Evolutionary conservation across 805 yeast species (phyloP).

Genomic region (Metschnikowia lochheadii): DNA sequence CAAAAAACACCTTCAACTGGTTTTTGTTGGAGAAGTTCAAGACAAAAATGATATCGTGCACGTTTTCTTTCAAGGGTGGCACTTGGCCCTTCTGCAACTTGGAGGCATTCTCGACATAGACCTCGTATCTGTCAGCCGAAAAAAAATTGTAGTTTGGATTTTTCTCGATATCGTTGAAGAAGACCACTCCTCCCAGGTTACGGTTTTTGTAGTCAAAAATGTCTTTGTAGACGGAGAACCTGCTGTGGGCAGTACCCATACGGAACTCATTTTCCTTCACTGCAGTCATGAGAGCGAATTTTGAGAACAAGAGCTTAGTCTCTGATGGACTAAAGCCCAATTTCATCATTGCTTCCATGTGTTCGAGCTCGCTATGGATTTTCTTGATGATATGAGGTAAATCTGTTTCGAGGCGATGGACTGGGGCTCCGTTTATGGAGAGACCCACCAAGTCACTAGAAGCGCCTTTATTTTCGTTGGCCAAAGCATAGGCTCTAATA

Average conservation of each 20-base stretch:
- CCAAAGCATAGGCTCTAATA: constrained; percentile 19
- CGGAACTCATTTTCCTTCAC: constrained; percentile 35
- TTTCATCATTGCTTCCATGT: constrained; percentile 21
- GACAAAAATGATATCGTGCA: constrained; percentile 69
- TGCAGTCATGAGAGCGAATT: constrained; percentile 39
- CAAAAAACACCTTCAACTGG: constrained; percentile 48
- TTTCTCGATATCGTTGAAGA: constrained; percentile 70
- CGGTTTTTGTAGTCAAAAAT: constrained; percentile 15
- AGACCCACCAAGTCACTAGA: constrained; percentile 45
- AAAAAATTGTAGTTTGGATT: constrained; percentile 53
- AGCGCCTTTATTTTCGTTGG: constrained; percentile 36
- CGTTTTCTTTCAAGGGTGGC: constrained; percentile 68
- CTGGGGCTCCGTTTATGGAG: constrained; percentile 66
- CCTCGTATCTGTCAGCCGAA: constrained; percentile 38
- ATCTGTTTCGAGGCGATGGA: constrained; percentile 44
- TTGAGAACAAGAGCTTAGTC: constrained; percentile 30
- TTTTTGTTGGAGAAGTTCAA: constrained; percentile 53
- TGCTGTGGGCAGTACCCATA: constrained; percentile 32
- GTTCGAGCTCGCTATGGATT: constrained; percentile 22
- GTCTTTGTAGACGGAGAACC: constrained; percentile 31
- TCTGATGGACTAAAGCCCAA: constrained; percentile 32
- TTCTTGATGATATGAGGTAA: constrained; percentile 41
- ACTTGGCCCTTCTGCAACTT: constrained; percentile 45
- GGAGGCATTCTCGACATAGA: constrained; percentile 34
- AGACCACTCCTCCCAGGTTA: constrained; percentile 46